Conservation (phyloP, 1,139 yeast genomes). For the Lodderomyces jiufengensis region DNA sequence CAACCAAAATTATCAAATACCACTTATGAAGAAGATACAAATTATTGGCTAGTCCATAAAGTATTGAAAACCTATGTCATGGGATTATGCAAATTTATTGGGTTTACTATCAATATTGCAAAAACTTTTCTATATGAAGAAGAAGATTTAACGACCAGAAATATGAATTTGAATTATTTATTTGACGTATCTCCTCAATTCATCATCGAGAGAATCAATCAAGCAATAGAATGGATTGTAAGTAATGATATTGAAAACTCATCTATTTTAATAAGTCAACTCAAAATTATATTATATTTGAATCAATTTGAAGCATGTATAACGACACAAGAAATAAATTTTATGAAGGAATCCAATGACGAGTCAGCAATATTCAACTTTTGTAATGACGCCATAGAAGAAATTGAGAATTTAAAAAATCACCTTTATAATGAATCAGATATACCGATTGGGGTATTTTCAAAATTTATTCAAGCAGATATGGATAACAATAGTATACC, state of each 20-base stretch:
- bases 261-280: slow-evolving; percentile 21
- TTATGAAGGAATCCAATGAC: slow-evolving; percentile 4
- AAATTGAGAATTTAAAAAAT: slow-evolving; percentile 9
- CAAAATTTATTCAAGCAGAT: slow-evolving; percentile 52
- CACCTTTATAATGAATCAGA: slow-evolving; percentile 8
- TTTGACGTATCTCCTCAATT: slow-evolving; percentile 21
- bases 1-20: neutral
- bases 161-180: slow-evolving; percentile 49
- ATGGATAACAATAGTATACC: slow-evolving; percentile 61
- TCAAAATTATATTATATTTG: slow-evolving; percentile 25
- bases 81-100: slow-evolving; percentile 52
- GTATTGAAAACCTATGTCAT: slow-evolving; percentile 46
- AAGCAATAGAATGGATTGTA: slow-evolving; percentile 20
- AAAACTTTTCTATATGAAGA: slow-evolving; percentile 69
- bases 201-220: slow-evolving; percentile 22
- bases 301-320: slow-evolving; percentile 24
- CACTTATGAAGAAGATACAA: slow-evolving; percentile 9
- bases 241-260: slow-evolving; percentile 11
- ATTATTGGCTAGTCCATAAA: slow-evolving; percentile 37
- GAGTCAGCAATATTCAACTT: slow-evolving; percentile 10
- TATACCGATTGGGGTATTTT: slow-evolving; percentile 31
- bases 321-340: slow-evolving; percentile 6
- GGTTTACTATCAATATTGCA: slow-evolving; percentile 46
- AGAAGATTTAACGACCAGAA: slow-evolving; percentile 67
- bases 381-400: slow-evolving; percentile 18